These are phyloP conservation scores for Phytopythium sindhum DNA, from an alignment of 352 stramenopile genomes.

Conservation along the genomic window DNA sequence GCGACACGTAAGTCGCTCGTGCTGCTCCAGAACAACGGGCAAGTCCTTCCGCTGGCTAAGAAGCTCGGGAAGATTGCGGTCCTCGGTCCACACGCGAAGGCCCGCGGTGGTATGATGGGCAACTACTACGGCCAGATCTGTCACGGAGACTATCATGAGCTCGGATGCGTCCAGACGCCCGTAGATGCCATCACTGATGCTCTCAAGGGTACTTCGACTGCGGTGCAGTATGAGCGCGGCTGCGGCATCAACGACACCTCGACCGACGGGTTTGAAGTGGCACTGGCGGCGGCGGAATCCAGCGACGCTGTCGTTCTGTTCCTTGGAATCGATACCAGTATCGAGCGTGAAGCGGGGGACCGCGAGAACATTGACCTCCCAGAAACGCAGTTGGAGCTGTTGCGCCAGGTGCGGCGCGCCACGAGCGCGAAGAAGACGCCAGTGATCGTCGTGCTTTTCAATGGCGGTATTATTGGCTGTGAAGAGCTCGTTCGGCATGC, in stretches of 20 bases:
- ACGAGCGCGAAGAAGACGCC: constrained; percentile 31
- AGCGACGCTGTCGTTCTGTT: constrained; percentile 71
- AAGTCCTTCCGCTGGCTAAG: constrained; percentile 64
- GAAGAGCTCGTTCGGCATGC: constrained; percentile 70
- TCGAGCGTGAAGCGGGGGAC: constrained; percentile 75
- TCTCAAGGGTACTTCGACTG: constrained; percentile 36
- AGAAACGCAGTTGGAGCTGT: constrained; percentile 66
- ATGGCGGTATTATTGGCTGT: constrained; percentile 79
- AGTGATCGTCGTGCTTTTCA: constrained; percentile 85
- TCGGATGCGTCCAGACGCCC: constrained; percentile 66
- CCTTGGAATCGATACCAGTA: constrained; percentile 77
- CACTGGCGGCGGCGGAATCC: constrained; percentile 30
- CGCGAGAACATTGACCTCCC: constrained; percentile 75
- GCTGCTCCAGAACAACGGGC: constrained; percentile 89
- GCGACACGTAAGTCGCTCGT: constrained; percentile 89
- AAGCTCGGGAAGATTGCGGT: constrained; percentile 51
- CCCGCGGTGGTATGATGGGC: constrained; percentile 58
- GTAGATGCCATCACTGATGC: constrained; percentile 54
- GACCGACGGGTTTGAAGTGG: constrained; percentile 45
- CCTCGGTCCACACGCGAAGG: constrained; percentile 75
- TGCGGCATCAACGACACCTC: constrained; percentile 69
- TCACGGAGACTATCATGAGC: constrained; percentile 62
- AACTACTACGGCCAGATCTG: constrained; percentile 89
- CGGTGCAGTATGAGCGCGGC: constrained; percentile 29
- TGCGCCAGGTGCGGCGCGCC: constrained; percentile 54